phyloP scores from a whole-genome alignment of 2,329 filamentous ascomycete species.

The Colletotrichum falcatum region DNA sequence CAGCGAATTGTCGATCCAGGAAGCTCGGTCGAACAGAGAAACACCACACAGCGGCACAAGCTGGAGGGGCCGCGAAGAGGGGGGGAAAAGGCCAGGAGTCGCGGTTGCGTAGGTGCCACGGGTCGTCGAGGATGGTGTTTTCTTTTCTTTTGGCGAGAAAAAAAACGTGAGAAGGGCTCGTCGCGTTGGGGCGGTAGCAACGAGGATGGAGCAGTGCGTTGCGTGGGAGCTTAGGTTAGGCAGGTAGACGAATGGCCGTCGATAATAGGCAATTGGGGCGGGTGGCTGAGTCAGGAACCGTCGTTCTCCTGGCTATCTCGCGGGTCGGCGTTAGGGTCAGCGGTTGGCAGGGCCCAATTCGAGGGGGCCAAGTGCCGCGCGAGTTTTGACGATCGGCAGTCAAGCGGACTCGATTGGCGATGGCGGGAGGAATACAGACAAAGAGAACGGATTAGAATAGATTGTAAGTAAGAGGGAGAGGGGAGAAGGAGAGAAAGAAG shows the following conservation, averaged over 20 bases:
- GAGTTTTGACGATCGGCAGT: conserved; percentile 8
- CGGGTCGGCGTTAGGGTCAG: conserved; percentile 34
- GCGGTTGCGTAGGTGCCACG: conserved; percentile 17
- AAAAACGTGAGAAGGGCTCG: conserved; percentile 4
- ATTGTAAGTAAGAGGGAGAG: conserved; percentile 16
- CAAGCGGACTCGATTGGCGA: conserved; percentile 27
- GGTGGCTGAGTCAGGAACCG: conserved; percentile 38
- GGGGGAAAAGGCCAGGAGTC: background rate
- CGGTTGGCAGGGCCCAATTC: conserved; percentile 27
- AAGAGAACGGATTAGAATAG: conserved; percentile 1
- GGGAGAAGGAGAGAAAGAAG: conserved; percentile 15
- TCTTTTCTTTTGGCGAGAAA: too few species aligned
- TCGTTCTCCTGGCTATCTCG: conserved; percentile 31
- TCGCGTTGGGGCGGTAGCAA: conserved; percentile 22
- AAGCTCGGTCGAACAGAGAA: background rate
- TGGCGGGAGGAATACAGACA: conserved; percentile 5
- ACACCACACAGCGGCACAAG: background rate
- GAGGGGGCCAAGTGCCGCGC: conserved; percentile 6
- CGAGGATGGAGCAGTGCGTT: conserved; percentile 2
- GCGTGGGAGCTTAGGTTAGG: conserved; percentile 29
- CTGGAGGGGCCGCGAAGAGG: conserved; percentile 7
- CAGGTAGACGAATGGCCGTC: conserved; percentile 29
- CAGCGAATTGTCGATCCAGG: conserved; percentile 7
- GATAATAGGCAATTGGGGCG: conserved; percentile 20
- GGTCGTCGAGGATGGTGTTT: conserved; percentile 11